Evolutionary conservation across 164 flowering plant genomes (phyloP).

Genomic region (Stephania cephalantha): DNA sequence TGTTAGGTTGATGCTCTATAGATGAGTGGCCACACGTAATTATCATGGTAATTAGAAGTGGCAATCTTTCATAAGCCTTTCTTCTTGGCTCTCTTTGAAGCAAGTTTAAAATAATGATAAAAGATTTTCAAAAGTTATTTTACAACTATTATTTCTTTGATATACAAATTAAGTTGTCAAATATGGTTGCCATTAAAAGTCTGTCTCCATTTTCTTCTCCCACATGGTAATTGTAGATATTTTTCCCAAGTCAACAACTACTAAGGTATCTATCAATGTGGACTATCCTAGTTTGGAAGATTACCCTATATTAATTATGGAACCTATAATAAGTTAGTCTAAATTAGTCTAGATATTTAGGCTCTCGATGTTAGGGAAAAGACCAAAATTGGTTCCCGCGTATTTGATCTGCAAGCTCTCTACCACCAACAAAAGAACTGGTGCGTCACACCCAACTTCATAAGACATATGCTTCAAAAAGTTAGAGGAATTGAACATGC

Average conservation of each 20-base stretch:
- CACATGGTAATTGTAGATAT: not conserved
- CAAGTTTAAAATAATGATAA: not conserved
- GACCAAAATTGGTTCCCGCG: too few species aligned
- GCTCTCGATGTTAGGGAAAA: too few species aligned
- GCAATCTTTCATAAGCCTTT: not conserved
- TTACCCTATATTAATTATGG: too few species aligned
- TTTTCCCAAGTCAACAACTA: not conserved
- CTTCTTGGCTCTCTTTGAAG: not conserved
- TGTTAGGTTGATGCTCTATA: not conserved
- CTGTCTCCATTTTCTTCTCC: not conserved
- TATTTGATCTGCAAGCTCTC: too few species aligned
- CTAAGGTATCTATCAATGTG: too few species aligned
- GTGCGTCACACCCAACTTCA: too few species aligned
- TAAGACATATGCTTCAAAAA: too few species aligned
- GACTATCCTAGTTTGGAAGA: too few species aligned
- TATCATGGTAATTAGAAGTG: not conserved
- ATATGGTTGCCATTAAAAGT: not conserved
- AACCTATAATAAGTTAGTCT: too few species aligned
- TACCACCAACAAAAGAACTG: too few species aligned
- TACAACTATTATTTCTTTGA: not conserved
- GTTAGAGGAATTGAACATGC: too few species aligned
- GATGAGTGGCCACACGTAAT: not conserved
- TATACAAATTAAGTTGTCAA: not conserved
- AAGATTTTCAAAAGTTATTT: not conserved
- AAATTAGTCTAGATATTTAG: too few species aligned